Evolutionary conservation across 164 flowering plant species (phyloP).

Genomic region (Annona cherimola): DNA sequence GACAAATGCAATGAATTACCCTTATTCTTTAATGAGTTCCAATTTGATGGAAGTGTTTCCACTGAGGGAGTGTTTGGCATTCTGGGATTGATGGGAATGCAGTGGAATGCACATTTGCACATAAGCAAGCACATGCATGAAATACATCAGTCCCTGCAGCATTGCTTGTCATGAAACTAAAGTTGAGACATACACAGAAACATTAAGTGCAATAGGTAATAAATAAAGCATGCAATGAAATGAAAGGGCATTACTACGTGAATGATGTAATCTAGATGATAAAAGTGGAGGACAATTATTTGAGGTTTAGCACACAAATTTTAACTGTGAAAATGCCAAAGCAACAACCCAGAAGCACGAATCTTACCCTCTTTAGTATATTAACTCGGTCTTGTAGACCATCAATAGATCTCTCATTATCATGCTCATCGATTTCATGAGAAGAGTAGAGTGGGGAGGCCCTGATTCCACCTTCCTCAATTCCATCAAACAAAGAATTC

Average conservation of each 20-base stretch:
- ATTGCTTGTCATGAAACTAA: background rate
- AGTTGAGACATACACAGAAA: background rate
- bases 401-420: slow-evolving; percentile 66
- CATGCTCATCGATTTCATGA: slow-evolving; percentile 60
- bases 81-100: too few species aligned
- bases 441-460: slow-evolving; percentile 71
- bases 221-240: too few species aligned
- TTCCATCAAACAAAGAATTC: slow-evolving; percentile 79
- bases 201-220: background rate
- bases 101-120: too few species aligned
- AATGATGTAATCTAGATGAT: background rate
- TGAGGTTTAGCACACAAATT: background rate
- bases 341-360: background rate
- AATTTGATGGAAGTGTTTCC: too few species aligned
- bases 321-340: too few species aligned
- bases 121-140: too few species aligned
- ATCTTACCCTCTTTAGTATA: slow-evolving; percentile 65
- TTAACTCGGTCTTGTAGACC: slow-evolving; percentile 71
- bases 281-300: background rate
- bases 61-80: too few species aligned
- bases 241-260: background rate
- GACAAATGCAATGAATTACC: too few species aligned
- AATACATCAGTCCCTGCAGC: background rate
- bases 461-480: slow-evolving; percentile 94
- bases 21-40: too few species aligned